Evolutionary conservation across 495 filamentous ascomycete genomes (phyloP).

Genomic region (Bombardia bombarda): DNA sequence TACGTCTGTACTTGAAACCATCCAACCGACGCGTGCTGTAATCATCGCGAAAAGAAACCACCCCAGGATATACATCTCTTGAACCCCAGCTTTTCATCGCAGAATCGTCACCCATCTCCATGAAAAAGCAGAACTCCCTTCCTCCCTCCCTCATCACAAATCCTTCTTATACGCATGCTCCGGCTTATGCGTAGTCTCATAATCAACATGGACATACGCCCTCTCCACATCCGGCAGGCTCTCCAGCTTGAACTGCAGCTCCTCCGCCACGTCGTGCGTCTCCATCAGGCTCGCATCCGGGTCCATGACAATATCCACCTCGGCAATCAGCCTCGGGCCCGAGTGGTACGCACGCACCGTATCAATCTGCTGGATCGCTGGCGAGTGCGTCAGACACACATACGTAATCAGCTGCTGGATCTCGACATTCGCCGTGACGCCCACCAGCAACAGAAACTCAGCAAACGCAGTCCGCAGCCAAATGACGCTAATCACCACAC

Average conservation of each 20-base stretch:
- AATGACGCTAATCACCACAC: conserved; percentile 61
- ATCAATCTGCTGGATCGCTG: conserved; percentile 72
- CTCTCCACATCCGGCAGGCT: conserved; percentile 85
- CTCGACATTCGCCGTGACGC: conserved; percentile 74
- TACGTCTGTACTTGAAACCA: too few relatives aligned
- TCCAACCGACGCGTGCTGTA: too few relatives aligned
- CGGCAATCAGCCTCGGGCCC: conserved; percentile 81
- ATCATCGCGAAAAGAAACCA: too few relatives aligned
- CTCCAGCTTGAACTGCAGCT: conserved; percentile 90
- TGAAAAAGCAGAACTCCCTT: too few relatives aligned
- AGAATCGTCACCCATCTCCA: too few relatives aligned
- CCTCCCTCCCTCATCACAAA: conserved; percentile 27
- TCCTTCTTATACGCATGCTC: conserved; percentile 53
- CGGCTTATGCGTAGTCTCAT: conserved; percentile 92
- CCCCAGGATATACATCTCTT: too few relatives aligned
- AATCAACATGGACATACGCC: conserved; percentile 96
- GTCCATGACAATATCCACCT: conserved; percentile 87
- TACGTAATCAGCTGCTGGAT: conserved; percentile 95
- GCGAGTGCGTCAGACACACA: conserved; percentile 89
- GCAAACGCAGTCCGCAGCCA: conserved; percentile 81
- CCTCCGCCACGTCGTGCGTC: conserved; percentile 92
- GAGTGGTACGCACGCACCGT: conserved; percentile 91
- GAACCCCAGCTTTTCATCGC: too few relatives aligned
- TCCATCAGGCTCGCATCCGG: conserved; percentile 55
- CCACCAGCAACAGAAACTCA: conserved; percentile 87